Base-by-base conservation (phyloP, 306 rosid species). In the Rosa multiflora region DNA sequence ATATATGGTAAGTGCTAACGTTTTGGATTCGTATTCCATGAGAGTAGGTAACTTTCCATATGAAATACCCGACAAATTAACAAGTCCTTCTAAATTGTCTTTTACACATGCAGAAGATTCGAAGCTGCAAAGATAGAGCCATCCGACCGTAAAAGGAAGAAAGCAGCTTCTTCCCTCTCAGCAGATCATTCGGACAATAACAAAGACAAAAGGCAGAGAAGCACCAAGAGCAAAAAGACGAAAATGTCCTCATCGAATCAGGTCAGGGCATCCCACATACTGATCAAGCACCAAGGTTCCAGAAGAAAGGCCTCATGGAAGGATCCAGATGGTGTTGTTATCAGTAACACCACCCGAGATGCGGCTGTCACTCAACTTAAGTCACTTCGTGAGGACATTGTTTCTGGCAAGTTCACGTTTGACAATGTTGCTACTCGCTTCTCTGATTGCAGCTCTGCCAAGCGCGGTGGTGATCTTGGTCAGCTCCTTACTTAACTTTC, bases 381-480 rank as follows among this genome's bases (percentile, higher is more conserved):
- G 70, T 79, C 81, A 69, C 53, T 91, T 39, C 92, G 89, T 0
- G 93, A 90, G 6, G 99, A 93, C 86, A 89, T 95, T 83, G 73
- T 89, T 72, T 85, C 98, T 3, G 98, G 94, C 46, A 95, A 93
- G 87, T 85, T 81, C 23, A 88, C 79, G 37, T 95, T 95, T 49
- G 91, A 90, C 53, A 96, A 90, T 15, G 37, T 91, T 53, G 98
- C 99, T 8, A 66, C 98, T 81, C 91, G 92, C 26, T 47, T 75
- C 87, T 95, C 99, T 47, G 99, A 95, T 84, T 95, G 99, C 81
- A 93, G 92, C 89, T 93, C 98, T 63, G 97, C 99, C 83, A 95
- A 95, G 83, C 97, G 98, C 17, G 97, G 94, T 53, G 99, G 99
- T 37, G 99, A 95, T 88, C 96, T 95, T 0, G 98, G 99, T 95